Percentiles rank a stretch among this genome's conserved stretches.
Evolutionary conservation across 176 grass and related monocot species (phyloP).

Genomic region (Oryza longistaminata): DNA sequence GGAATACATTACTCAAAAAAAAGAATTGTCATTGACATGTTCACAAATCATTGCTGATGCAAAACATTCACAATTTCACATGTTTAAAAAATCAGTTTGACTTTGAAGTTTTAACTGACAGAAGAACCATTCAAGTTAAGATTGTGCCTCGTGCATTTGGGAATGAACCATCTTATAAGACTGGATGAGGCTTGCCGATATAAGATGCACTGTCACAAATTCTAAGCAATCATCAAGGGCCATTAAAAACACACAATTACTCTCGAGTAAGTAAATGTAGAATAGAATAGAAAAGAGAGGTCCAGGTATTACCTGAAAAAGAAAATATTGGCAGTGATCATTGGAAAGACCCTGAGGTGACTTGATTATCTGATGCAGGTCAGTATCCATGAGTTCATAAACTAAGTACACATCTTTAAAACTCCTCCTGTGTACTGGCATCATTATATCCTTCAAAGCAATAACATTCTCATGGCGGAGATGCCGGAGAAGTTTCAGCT

Average conservation of each 20-base stretch:
- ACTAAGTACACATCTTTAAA: constrained; percentile 76
- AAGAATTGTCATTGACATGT: neutral
- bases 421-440: constrained; percentile 54
- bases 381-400: constrained; percentile 66
- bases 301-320: constrained; percentile 57
- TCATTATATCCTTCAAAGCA: constrained; percentile 78
- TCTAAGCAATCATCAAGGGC: neutral
- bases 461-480: constrained; percentile 70
- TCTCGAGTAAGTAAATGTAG: neutral
- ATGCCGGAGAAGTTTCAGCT: constrained; percentile 70
- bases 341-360: constrained; percentile 63
- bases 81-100: neutral
- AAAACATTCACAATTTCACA: neutral
- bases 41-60: neutral
- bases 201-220: neutral
- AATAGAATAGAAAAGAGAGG: neutral
- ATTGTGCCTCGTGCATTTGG: neutral
- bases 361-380: constrained; percentile 73
- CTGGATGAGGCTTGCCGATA: neutral
- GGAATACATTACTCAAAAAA: neutral
- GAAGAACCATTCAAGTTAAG: neutral
- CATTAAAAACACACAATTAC: neutral
- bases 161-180: neutral
- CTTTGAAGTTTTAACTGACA: neutral
- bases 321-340: constrained; percentile 71